phyloP scores from a whole-genome alignment of 257 asterid species.

The Eustoma russellianum region DNA sequence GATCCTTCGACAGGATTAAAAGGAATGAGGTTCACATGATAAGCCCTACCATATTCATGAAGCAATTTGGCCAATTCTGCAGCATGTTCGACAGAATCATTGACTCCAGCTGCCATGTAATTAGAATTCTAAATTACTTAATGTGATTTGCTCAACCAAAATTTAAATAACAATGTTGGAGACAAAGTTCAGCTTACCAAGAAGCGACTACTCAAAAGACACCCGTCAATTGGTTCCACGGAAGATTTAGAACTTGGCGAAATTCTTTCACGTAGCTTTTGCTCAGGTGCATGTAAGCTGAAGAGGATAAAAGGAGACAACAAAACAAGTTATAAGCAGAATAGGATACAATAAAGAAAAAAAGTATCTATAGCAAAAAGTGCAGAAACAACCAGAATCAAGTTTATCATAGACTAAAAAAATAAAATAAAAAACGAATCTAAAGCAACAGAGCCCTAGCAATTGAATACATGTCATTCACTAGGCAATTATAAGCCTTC shows the following conservation, averaged over 20 bases:
- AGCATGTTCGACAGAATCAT: conserved; percentile 68
- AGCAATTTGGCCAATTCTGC: conserved; percentile 71
- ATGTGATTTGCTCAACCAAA: neutral
- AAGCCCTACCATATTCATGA: conserved; percentile 78
- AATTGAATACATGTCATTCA: too few relatives aligned
- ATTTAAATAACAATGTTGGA: neutral
- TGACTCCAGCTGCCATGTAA: conserved; percentile 67
- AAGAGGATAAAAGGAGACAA: conserved; percentile 15
- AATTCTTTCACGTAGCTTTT: conserved; percentile 71
- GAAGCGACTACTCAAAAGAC: conserved; percentile 82
- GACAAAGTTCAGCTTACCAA: conserved; percentile 40
- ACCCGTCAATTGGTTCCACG: conserved; percentile 76
- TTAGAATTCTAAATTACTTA: conserved; percentile 4
- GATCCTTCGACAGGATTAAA: conserved; percentile 77
- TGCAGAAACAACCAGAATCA: too few relatives aligned
- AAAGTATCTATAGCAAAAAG: too few relatives aligned
- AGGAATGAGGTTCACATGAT: conserved; percentile 90
- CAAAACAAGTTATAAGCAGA: neutral
- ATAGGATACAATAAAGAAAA: too few relatives aligned
- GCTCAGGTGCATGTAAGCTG: conserved; percentile 94
- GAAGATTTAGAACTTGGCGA: conserved; percentile 92
- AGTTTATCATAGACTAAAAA: too few relatives aligned
- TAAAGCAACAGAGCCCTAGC: too few relatives aligned
- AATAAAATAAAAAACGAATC: too few relatives aligned
- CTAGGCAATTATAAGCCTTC: too few relatives aligned